Conservation (phyloP, 2,329 filamentous ascomycete species). For the Calonectria pseudoreteaudii region DNA sequence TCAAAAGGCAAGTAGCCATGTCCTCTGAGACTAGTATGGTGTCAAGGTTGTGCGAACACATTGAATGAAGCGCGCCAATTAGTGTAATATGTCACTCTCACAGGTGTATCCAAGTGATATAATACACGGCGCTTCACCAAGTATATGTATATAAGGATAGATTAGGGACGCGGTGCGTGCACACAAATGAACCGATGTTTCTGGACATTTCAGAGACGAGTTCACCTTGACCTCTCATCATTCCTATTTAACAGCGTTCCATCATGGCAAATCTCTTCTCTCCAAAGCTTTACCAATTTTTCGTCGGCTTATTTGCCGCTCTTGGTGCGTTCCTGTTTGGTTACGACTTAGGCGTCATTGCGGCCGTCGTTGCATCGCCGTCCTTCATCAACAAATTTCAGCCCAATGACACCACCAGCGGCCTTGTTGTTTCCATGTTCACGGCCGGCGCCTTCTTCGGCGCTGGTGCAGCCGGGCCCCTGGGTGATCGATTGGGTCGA, state of each 20-base stretch:
- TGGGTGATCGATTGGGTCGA: neutral
- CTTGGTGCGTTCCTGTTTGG: neutral
- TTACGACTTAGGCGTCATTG: neutral
- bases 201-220: neutral
- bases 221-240: neutral
- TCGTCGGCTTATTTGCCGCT: neutral
- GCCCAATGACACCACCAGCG: neutral
- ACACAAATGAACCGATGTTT: neutral
- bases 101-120: neutral
- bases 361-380: neutral
- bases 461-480: too few relatives aligned
- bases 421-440: neutral
- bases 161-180: neutral
- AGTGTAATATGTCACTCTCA: too few relatives aligned
- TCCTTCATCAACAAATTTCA: neutral
- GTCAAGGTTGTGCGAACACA: neutral
- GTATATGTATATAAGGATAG: neutral
- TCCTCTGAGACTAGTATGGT: neutral
- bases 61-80: neutral
- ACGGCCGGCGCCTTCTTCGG: neutral
- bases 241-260: neutral
- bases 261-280: neutral
- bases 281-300: neutral
- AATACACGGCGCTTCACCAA: neutral
- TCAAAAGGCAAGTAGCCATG: neutral